Evolutionary conservation across 352 stramenopile species (phyloP), one percentile per base, ranked within the genome.

Genomic region (Aphanomyces stellatus): DNA sequence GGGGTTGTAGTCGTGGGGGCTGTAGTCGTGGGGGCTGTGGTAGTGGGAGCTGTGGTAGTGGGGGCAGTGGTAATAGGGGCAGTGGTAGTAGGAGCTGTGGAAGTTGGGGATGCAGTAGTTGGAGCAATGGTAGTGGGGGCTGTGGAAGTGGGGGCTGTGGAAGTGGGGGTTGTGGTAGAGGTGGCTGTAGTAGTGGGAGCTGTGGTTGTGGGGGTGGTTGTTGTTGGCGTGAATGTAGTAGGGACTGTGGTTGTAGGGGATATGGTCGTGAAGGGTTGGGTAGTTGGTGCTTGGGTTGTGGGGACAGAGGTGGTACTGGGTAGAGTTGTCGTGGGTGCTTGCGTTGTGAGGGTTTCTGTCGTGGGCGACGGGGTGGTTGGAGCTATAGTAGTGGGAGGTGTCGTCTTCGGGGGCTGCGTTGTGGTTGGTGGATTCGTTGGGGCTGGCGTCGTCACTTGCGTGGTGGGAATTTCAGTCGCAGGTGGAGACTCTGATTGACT

Each of bases 351-450:
- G 7, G n/a, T 8, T 37, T 22, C 30, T 34, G 60, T 27, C 6
- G 60, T 19, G 1, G 37, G 2, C 19, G 40, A 40, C 4, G 25
- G 22, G 25, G 51, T 30, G 5, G 55, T 2, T 43, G 55, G 34
- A 4, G 49, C 49, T 57, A 19, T 15, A 33, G 55, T 63, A 1
- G 57, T 31, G 7, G 1, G 13, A 2, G 2, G 60, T 3, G 60
- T 56, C 24, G 60, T 11, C 3, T 37, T 17, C 17, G 17, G 57
- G 0, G 57, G 60, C 13, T 37, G 60, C 35, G 60, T 15, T 56
- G n/a, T 35, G 11, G 55, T 63, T 4, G 57, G 57, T 56, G 35
- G 25, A 40, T 42, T 30, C 28, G 57, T 65, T 11, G 57, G 57
- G 24, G 57, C 34, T 42, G 33, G 40, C 17, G 57, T 65, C 31